Conservation (phyloP, 2,329 filamentous ascomycete species). For the Hyphodiscus sp. region DNA sequence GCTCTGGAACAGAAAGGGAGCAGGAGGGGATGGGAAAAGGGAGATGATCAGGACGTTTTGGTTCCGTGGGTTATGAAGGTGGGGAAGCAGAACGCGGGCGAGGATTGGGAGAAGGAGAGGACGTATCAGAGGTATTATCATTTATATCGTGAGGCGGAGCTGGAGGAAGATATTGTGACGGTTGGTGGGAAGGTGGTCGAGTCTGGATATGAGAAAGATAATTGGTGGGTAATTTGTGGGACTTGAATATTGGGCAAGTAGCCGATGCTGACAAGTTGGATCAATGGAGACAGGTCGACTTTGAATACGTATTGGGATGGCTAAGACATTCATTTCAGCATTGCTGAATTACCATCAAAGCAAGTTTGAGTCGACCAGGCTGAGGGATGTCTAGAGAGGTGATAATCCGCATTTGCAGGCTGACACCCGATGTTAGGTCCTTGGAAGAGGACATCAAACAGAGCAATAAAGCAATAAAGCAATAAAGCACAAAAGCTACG, state of each 20-base stretch:
- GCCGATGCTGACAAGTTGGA: background rate
- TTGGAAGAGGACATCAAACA: background rate
- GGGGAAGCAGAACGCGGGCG: conserved; percentile 30
- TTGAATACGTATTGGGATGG: background rate
- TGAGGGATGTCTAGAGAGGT: background rate
- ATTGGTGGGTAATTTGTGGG: conserved; percentile 80
- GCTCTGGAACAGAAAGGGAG: conserved; percentile 86
- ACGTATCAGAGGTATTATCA: conserved; percentile 88
- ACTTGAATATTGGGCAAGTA: background rate
- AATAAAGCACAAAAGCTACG: too few relatives aligned
- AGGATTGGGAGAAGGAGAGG: conserved; percentile 31
- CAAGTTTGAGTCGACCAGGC: background rate
- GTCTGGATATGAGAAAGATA: conserved; percentile 90
- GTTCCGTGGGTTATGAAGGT: conserved; percentile 80
- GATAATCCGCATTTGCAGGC: background rate
- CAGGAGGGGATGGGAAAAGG: conserved; percentile 81
- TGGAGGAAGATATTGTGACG: conserved; percentile 69
- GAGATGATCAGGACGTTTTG: conserved; percentile 81
- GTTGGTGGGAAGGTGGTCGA: conserved; percentile 73
- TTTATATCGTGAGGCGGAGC: conserved; percentile 77
- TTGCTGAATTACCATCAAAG: background rate
- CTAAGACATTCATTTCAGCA: background rate
- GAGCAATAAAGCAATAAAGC: too few relatives aligned
- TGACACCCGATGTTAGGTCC: background rate
- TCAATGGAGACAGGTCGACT: background rate